A percentile compares a stretch with the other conserved stretches of the same genome.
These are phyloP conservation scores for Alternaria conjuncta DNA, from an alignment of 2,329 filamentous ascomycete species.

Conservation along the genomic window DNA sequence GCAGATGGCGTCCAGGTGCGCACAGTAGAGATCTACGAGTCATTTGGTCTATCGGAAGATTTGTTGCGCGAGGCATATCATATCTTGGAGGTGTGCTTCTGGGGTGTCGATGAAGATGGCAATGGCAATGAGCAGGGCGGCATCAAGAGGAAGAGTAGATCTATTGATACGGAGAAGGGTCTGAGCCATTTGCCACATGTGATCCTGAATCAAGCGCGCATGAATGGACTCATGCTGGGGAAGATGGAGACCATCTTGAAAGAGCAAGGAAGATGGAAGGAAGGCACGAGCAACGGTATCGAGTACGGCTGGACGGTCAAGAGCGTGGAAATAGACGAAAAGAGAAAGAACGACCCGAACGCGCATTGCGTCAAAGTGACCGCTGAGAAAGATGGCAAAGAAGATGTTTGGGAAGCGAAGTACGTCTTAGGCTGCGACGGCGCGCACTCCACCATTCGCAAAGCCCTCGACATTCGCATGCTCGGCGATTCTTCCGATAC, in stretches of 20 bases:
- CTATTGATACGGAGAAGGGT: constrained; percentile 64
- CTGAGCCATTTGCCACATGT: constrained; percentile 70
- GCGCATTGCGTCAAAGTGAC: constrained; percentile 42
- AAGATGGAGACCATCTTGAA: constrained; percentile 53
- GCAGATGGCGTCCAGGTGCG: constrained; percentile 71
- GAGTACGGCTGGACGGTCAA: constrained; percentile 63
- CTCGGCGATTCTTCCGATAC: constrained; percentile 64
- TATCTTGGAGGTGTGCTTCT: constrained; percentile 67
- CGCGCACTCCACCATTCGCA: constrained; percentile 60
- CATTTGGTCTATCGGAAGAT: constrained; percentile 69
- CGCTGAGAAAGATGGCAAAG: constrained; percentile 38
- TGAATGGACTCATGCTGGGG: constrained; percentile 66
- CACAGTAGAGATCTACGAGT: constrained; percentile 75
- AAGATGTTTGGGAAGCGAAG: constrained; percentile 45
- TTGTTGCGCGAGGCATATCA: constrained; percentile 70
- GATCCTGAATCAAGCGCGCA: constrained; percentile 73
- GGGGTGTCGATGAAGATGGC: constrained; percentile 40
- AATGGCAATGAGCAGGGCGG: constrained; percentile 35
- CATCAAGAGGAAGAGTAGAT: constrained; percentile 53
- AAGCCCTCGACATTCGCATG: constrained; percentile 62
- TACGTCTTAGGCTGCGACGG: constrained; percentile 58
- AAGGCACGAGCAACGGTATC: constrained; percentile 49
- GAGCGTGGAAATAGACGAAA: constrained; percentile 58
- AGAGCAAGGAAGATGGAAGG: constrained; percentile 34
- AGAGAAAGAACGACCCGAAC: constrained; percentile 37